phyloP scores from a whole-genome alignment of 345 rosid species.

The Balakata baccata region DNA sequence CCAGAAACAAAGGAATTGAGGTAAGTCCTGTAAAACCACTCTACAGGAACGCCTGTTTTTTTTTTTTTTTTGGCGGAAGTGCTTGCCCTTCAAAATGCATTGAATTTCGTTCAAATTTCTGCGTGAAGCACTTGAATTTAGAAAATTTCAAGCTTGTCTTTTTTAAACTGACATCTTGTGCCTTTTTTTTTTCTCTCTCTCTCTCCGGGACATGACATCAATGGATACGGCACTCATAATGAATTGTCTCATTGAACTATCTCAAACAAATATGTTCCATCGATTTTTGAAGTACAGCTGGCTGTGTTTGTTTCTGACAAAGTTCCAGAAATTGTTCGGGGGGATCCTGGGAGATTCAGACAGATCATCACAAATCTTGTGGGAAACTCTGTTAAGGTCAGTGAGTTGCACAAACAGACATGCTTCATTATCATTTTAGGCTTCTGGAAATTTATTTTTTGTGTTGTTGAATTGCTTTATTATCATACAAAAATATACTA shows the following conservation, averaged over 20 bases:
- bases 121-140: background rate
- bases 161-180: conserved; percentile 18
- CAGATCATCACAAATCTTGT: conserved; percentile 94
- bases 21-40: conserved; percentile 31
- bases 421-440: background rate
- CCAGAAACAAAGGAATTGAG: conserved; percentile 86
- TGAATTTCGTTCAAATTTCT: conserved; percentile 4
- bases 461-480: background rate
- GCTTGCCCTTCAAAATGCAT: background rate
- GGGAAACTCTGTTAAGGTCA: conserved; percentile 94
- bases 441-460: no score
- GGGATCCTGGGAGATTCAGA: conserved; percentile 96
- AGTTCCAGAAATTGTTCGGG: conserved; percentile 79
- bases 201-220: conserved; percentile 9
- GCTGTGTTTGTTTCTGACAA: conserved; percentile 84
- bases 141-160: background rate
- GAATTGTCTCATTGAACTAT: background rate
- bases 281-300: conserved; percentile 53
- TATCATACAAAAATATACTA: background rate
- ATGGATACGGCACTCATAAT: conserved; percentile 17
- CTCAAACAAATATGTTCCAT: conserved; percentile 13
- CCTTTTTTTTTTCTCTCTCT: background rate
- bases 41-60: background rate
- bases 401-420: conserved; percentile 11
- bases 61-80: conserved; percentile 4